Percentiles rank a stretch among this genome's conserved stretches.
These are phyloP conservation scores for Hymenochaete sp. DNA, from an alignment of 1,284 basidiomycete species.

Conservation along the genomic window DNA sequence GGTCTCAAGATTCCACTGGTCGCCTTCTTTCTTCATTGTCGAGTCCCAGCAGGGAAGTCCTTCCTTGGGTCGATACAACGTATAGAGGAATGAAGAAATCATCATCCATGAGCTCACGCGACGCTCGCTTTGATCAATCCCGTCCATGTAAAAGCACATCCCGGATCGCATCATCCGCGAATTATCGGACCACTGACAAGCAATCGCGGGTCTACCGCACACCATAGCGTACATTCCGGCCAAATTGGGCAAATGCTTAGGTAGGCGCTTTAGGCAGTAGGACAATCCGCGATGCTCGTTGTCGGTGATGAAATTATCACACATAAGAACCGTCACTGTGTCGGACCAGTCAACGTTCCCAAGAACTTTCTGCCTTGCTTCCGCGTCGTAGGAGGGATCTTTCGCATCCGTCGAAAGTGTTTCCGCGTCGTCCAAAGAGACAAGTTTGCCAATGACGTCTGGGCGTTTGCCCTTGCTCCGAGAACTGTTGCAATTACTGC, in stretches of 20 bases:
- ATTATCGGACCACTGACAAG: neutral
- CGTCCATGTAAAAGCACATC: no score
- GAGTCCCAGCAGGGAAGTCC: neutral
- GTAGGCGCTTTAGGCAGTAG: no score
- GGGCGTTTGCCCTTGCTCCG: neutral
- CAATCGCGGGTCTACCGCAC: neutral
- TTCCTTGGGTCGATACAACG: neutral
- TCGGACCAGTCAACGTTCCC: neutral
- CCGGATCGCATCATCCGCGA: neutral
- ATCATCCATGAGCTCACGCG: no score
- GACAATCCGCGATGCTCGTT: no score
- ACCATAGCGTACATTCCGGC: neutral
- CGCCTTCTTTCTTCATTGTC: neutral
- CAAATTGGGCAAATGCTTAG: neutral
- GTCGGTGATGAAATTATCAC: no score
- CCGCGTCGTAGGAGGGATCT: neutral
- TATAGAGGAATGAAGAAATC: neutral
- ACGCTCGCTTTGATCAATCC: neutral
- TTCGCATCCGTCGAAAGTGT: neutral
- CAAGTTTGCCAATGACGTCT: neutral
- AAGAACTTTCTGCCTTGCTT: neutral
- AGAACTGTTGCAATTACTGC: no score
- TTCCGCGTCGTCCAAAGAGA: neutral
- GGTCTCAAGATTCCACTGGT: neutral
- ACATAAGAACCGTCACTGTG: no score